Evolutionary conservation across 2,329 filamentous ascomycete species (phyloP).

Genomic region (Byssoonygena ceratinophila): DNA sequence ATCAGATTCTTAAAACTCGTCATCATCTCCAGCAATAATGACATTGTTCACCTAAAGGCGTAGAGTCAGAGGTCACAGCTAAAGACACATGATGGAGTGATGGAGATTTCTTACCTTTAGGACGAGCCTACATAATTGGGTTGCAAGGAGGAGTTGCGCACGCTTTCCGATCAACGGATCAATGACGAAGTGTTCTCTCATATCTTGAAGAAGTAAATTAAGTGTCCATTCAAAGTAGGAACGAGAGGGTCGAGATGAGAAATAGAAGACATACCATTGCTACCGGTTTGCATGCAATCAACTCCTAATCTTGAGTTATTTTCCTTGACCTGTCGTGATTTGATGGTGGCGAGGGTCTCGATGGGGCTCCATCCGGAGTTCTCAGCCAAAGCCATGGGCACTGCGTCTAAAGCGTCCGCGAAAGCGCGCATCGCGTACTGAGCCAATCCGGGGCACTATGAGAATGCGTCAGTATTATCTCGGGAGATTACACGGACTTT

Average conservation of each 20-base stretch:
- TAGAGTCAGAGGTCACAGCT: not conserved
- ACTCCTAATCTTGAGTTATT: slow-evolving; percentile 71
- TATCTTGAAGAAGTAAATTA: slow-evolving; percentile 47
- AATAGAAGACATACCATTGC: slow-evolving; percentile 53
- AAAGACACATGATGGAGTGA: not conserved
- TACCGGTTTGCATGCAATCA: slow-evolving; percentile 93
- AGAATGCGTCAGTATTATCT: not conserved
- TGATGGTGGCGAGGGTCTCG: slow-evolving; percentile 85
- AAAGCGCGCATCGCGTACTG: slow-evolving; percentile 99
- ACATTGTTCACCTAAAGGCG: slow-evolving; percentile 67
- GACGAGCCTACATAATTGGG: slow-evolving; percentile 96
- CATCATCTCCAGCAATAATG: slow-evolving; percentile 75
- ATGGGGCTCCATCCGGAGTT: slow-evolving; percentile 96
- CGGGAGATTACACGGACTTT: too few relatives aligned
- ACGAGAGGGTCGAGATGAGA: not conserved
- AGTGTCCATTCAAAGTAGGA: too few relatives aligned
- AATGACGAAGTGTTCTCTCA: slow-evolving; percentile 96
- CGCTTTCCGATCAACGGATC: slow-evolving; percentile 97
- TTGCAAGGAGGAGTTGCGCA: slow-evolving; percentile 91
- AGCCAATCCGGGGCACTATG: slow-evolving; percentile 81
- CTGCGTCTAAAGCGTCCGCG: slow-evolving; percentile 80
- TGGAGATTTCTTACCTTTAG: slow-evolving; percentile 55
- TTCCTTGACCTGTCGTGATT: slow-evolving; percentile 91
- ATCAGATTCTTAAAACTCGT: slow-evolving; percentile 57
- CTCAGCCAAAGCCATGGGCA: slow-evolving; percentile 93